Percentiles rank a stretch among this genome's conserved stretches.
These are phyloP conservation scores for Zalaria obscura DNA, from an alignment of 2,329 filamentous ascomycete genomes.

Conservation along the genomic window DNA sequence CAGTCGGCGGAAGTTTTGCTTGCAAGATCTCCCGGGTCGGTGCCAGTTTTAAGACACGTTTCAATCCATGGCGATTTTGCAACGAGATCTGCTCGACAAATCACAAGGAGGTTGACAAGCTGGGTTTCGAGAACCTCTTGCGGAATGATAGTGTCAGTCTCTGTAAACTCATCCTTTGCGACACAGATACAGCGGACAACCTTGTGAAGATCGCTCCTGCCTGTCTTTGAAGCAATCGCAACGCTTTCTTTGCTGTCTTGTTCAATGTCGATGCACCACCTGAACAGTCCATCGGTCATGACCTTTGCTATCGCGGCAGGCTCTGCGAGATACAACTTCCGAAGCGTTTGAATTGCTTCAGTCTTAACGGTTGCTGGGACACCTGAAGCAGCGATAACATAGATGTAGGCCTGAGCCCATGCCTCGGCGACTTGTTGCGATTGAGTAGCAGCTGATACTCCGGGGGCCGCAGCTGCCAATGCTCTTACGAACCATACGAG, in stretches of 20 bases:
- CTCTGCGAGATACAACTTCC: slow-evolving; percentile 47
- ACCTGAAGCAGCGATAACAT: slow-evolving; percentile 50
- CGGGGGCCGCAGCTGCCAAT: slow-evolving; percentile 32
- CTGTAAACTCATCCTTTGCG: slow-evolving; percentile 34
- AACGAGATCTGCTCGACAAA: slow-evolving; percentile 66
- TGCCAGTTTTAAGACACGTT: slow-evolving; percentile 60
- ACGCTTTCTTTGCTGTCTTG: slow-evolving; percentile 65
- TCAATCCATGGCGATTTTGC: slow-evolving; percentile 79
- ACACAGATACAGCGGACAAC: slow-evolving; percentile 51
- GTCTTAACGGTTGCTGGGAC: slow-evolving; percentile 50
- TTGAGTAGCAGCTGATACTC: slow-evolving; percentile 7
- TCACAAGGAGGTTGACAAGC: slow-evolving; percentile 61
- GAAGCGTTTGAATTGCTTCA: slow-evolving; percentile 47
- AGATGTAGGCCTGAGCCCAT: slow-evolving; percentile 82
- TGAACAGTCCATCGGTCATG: slow-evolving; percentile 63
- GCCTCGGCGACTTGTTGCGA: slow-evolving; percentile 39
- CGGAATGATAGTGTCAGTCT: slow-evolving; percentile 29
- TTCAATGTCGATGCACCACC: slow-evolving; percentile 57
- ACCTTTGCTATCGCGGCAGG: slow-evolving; percentile 46
- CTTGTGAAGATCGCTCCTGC: slow-evolving; percentile 47
- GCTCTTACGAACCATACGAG: slow-evolving; percentile 62
- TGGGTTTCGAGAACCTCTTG: slow-evolving; percentile 47
- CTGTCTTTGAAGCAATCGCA: slow-evolving; percentile 49
- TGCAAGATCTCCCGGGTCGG: slow-evolving; percentile 72
- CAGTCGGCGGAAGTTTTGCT: slow-evolving; percentile 48